phyloP scores from a whole-genome alignment of 805 yeast genomes.

The Lachancea thermotolerans region DNA sequence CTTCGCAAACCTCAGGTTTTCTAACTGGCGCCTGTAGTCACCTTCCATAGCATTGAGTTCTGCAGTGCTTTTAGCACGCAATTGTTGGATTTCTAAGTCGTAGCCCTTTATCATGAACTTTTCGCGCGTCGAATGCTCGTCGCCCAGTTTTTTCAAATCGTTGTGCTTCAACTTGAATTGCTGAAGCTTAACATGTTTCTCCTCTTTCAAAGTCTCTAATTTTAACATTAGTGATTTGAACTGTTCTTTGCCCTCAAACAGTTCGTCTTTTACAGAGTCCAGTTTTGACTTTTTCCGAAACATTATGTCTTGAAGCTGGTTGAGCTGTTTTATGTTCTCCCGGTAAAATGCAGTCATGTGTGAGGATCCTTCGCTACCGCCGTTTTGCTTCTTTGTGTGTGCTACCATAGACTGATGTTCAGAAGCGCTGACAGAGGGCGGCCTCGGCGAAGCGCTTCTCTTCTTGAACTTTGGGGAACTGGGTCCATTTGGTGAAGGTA shows the following conservation, averaged over 20 bases:
- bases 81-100: conserved; percentile 30
- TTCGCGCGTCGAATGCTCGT: conserved; percentile 23
- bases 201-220: conserved; percentile 26
- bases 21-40: conserved; percentile 34
- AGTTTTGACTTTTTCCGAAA: conserved; percentile 21
- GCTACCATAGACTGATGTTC: conserved; percentile 4
- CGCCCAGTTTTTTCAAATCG: conserved; percentile 28
- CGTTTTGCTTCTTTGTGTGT: conserved; percentile 3
- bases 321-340: conserved; percentile 27
- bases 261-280: conserved; percentile 22
- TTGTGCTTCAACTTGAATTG: conserved; percentile 28
- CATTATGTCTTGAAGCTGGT: conserved; percentile 24
- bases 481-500: conserved; percentile 19
- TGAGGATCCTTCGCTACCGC: conserved; percentile 4
- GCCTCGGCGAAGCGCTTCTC: conserved; percentile 8
- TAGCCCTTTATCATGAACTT: conserved; percentile 26
- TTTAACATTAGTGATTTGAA: conserved; percentile 20
- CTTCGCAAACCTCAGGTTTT: conserved; percentile 33
- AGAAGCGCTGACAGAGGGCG: conserved; percentile 4
- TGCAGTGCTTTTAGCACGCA: conserved; percentile 33
- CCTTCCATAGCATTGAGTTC: conserved; percentile 32
- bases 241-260: conserved; percentile 15
- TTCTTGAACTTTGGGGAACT: conserved; percentile 15
- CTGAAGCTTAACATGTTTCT: conserved; percentile 20
- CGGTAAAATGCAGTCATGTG: conserved; percentile 28